Base-by-base conservation (phyloP, 1,139 yeast genomes). In the Zygosaccharomyces pseudobailii region DNA sequence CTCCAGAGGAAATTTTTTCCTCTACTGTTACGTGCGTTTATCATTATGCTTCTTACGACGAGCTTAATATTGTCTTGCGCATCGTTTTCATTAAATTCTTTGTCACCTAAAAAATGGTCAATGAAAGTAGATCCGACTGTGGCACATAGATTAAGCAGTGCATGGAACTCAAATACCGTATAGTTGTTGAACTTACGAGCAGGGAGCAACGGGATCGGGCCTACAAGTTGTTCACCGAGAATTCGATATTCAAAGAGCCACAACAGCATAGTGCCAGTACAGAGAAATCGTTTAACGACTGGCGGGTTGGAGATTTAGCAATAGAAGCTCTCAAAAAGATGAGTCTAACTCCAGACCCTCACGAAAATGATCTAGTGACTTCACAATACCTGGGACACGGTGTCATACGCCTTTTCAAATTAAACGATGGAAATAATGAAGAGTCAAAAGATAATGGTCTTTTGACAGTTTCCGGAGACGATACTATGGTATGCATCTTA, bases 401-500 rank as follows among this genome's bases (percentile, higher is more conserved):
- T 0, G 79, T 84, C 6, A 78, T 87, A 9, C 72, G 87, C 45
- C 67, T 87, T n/a, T 87, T 73, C 62, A 71, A 84, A 50, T 84
- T 48, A 78, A 40, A 57, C 40, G 47, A 58, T 30, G 55, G 53
- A 5, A 50, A 43, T 1, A 49, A 51, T 17, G 51, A 46, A 9
- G 44, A 49, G 24, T 55, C 51, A 36, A 47, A 48, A 2, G 55
- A 52, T 1, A 47, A 52, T 6, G 65, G 62, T 27, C 47, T 55
- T n/a, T 27, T 54, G n/a, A 54, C 55, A 7, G 60, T 66, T 5
- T 65, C 69, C 2, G 81, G 80, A 1, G 85, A 82, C 57, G 82
- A 75, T 33, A 79, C 85, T 0, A 81, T 86, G 69, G 77, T 87
- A 5, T 81, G 95, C 0, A 85, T 90, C 22, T 68, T 89, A 25